Evolutionary conservation across 495 filamentous ascomycete genomes (phyloP).

Genomic region (Cenococcum geophilum): DNA sequence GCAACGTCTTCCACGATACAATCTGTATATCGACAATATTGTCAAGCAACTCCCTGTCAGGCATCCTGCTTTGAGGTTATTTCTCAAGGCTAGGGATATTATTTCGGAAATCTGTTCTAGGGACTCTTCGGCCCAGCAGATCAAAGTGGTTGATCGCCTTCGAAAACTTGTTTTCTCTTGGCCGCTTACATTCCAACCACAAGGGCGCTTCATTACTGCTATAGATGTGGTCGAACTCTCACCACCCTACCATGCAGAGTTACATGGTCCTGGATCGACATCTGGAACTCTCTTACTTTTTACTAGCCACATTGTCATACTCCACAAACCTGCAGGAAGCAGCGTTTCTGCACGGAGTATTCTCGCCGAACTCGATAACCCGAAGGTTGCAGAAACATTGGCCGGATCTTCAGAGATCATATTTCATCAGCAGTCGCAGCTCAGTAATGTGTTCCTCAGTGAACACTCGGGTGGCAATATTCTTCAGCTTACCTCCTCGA

Average conservation of each 20-base stretch:
- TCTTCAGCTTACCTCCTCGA: constrained; percentile 57
- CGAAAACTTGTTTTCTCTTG: constrained; percentile 71
- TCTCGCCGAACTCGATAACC: constrained; percentile 74
- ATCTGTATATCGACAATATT: constrained; percentile 92
- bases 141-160: constrained; percentile 63
- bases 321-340: constrained; percentile 58
- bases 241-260: constrained; percentile 59
- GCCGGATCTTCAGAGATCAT: constrained; percentile 55
- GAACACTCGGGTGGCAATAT: constrained; percentile 67
- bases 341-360: constrained; percentile 68
- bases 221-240: constrained; percentile 73
- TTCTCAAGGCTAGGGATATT: constrained; percentile 82
- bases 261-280: constrained; percentile 38
- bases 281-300: constrained; percentile 77
- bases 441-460: constrained; percentile 67
- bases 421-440: constrained; percentile 64
- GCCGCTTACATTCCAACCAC: constrained; percentile 65
- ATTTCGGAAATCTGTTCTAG: constrained; percentile 93
- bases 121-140: constrained; percentile 62
- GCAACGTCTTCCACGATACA: constrained; percentile 90
- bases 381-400: constrained; percentile 43
- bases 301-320: constrained; percentile 69
- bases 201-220: constrained; percentile 76
- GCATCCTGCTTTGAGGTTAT: constrained; percentile 69
- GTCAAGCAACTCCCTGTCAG: constrained; percentile 71